phyloP scores from a whole-genome alignment of 2,329 filamentous ascomycete species.

The Ophiocordyceps camponoti-leonardi region DNA sequence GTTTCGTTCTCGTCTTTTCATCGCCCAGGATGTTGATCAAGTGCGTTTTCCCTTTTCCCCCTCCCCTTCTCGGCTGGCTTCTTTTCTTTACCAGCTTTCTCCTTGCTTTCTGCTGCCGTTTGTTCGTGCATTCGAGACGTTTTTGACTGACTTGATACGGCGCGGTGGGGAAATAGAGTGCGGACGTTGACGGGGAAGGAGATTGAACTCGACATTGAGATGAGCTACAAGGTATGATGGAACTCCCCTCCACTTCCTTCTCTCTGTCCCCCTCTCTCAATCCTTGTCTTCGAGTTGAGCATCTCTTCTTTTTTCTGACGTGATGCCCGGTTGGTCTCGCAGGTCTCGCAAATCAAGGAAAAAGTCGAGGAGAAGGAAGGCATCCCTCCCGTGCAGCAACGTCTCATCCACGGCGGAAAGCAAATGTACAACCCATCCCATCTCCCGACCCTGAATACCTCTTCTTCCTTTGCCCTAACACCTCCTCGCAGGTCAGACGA shows the following conservation, averaged over 20 bases:
- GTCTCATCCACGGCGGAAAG: slow-evolving; percentile 91
- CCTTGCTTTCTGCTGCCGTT: too few species aligned
- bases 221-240: slow-evolving; percentile 69
- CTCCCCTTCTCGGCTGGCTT: too few species aligned
- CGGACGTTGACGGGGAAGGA: slow-evolving; percentile 96
- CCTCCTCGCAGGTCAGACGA: slow-evolving; percentile 83
- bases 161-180: slow-evolving; percentile 44
- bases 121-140: neutral
- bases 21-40: slow-evolving; percentile 29
- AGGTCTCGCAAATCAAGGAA: slow-evolving; percentile 96
- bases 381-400: slow-evolving; percentile 91
- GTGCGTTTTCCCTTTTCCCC: slow-evolving; percentile 12
- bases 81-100: too few species aligned
- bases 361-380: slow-evolving; percentile 98
- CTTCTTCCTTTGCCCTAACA: too few species aligned
- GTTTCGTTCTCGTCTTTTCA: too few species aligned
- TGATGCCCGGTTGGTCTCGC: neutral
- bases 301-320: neutral
- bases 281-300: neutral
- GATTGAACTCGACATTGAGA: slow-evolving; percentile 95
- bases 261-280: neutral
- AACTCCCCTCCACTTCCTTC: too few species aligned
- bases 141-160: neutral
- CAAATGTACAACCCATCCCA: slow-evolving; percentile 90
- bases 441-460: too few species aligned